Evolutionary conservation across 225 moss, liverwort and hornwort genomes (phyloP).

Genomic region (Sphagnum contortum): DNA sequence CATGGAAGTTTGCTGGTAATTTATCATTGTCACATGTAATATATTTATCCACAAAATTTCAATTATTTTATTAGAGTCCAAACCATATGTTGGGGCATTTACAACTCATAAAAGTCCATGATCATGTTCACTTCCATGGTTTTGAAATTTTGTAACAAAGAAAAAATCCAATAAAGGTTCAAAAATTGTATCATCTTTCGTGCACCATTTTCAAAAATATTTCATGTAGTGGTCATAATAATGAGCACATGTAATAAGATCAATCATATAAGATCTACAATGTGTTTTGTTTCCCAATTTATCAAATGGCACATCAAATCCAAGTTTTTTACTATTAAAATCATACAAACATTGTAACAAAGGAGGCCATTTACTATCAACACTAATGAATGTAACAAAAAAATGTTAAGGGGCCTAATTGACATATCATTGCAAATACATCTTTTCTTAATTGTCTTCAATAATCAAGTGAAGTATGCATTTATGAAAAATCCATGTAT

Average conservation of each 20-base stretch:
- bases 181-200: background rate
- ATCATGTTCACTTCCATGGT: background rate
- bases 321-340: background rate
- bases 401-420: no score
- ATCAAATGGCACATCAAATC: background rate
- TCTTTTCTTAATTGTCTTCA: background rate
- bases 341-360: background rate
- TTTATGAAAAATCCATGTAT: background rate
- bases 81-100: background rate
- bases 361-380: background rate
- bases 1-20: background rate
- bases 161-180: background rate
- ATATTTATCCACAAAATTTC: background rate
- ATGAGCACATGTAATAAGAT: background rate
- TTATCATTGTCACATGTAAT: background rate
- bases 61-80: background rate
- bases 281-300: background rate
- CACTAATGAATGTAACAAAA: background rate
- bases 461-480: background rate
- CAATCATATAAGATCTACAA: no score
- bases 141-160: background rate
- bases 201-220: no score
- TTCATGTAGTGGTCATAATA: background rate
- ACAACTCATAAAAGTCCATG: background rate
- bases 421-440: background rate